Base-by-base conservation (phyloP, 2,329 filamentous ascomycete species). In the Colletotrichum chrysophilum region DNA sequence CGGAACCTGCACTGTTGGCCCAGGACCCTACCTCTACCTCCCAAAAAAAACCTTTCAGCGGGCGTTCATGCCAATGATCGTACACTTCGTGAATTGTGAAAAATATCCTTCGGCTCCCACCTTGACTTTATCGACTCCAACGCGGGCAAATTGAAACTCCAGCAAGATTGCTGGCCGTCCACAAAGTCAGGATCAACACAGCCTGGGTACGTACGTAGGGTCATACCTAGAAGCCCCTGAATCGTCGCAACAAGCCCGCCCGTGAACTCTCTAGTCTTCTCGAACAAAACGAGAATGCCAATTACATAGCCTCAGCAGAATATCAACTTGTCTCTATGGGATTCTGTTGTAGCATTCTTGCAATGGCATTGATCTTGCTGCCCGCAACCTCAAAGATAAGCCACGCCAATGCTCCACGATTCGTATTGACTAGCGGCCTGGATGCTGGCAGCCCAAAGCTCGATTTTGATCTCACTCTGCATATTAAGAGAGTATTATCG, bases 331-430 rank as follows among this genome's bases (percentile, higher is more conserved):
- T 94, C 90, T 61, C 92, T 89, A 79, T 94, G 92, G 1, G 89
- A 88, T 79, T 92, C 94, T 6, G 91, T 88, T 0, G 91, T 93
- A 10, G 88, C 88, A 77, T 92, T 75, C 81, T 80, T 1, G 91
- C 83, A 2, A 89, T 84, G 72, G 93, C 91, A 78, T 87, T 88
- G 66, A 91, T 87, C 14, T 91, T 91, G 13, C 92, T 92, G 58
- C 91, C 92, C n/a, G 88, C 86, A 2, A 90, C 87, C 79, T 93
- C 90, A 79, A 93, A 93, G 56, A 93, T 91, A 71, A 92, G 90
- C 91, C 92, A 93, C 3, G 91, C 77, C 2, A 88, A 81, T 0
- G 89, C 91, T 3, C 88, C 90, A 73, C 87, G 88, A 66, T 88
- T 80, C 1, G 85, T 80, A 0, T 79, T 78, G 71, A 90, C 14